Percentiles rank a stretch among this genome's conserved stretches.
These are phyloP conservation scores for Clavariopsis aquatica DNA, from an alignment of 495 filamentous ascomycete species.

Conservation along the genomic window DNA sequence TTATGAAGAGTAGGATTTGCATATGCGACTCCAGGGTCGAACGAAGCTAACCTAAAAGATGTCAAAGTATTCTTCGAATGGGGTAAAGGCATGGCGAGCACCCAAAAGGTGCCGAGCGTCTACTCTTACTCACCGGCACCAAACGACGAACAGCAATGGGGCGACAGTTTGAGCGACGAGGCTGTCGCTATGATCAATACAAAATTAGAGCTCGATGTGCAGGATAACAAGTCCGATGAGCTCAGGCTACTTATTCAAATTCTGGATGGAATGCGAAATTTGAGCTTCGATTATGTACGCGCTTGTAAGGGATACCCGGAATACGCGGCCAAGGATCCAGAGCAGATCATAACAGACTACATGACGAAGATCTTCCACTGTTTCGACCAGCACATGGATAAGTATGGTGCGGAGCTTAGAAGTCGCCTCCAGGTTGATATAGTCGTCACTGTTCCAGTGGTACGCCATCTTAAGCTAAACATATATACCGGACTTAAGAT, in stretches of 20 bases:
- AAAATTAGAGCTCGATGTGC: constrained; percentile 25
- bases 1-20: background rate
- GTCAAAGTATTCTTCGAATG: constrained; percentile 11
- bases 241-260: constrained; percentile 16
- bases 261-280: constrained; percentile 24
- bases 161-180: constrained; percentile 3
- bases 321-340: constrained; percentile 17
- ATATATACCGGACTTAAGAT: background rate
- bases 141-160: constrained; percentile 13
- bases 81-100: constrained; percentile 15
- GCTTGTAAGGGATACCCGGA: background rate
- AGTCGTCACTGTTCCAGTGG: constrained; percentile 28
- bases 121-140: constrained; percentile 21
- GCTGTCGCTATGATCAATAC: constrained; percentile 24
- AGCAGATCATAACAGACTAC: constrained; percentile 28
- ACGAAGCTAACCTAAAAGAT: background rate
- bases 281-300: constrained; percentile 13
- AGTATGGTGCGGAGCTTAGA: background rate
- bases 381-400: background rate
- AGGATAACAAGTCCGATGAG: constrained; percentile 14
- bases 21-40: background rate
- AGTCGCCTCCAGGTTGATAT: constrained; percentile 12
- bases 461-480: background rate
- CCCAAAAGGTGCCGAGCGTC: constrained; percentile 25
- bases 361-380: constrained; percentile 2